Evolutionary conservation across 495 filamentous ascomycete genomes (phyloP).

Genomic region (Aspergillus saccharolyticus): DNA sequence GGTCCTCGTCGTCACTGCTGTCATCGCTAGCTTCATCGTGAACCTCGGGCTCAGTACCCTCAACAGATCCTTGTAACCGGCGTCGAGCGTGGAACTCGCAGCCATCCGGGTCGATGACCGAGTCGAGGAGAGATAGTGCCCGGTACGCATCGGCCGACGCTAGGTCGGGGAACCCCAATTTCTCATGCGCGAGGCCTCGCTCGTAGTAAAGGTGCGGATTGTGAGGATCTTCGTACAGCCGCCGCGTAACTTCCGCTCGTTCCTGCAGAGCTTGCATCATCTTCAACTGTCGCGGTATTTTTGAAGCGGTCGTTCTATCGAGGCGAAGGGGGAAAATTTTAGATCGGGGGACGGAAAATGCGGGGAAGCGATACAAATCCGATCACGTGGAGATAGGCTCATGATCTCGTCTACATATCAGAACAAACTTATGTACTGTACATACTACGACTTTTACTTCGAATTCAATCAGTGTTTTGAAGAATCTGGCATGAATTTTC

Average conservation of each 20-base stretch:
- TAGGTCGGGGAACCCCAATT: constrained; percentile 82
- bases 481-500: too few relatives aligned
- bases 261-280: constrained; percentile 19
- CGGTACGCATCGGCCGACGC: constrained; percentile 88
- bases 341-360: neutral
- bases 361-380: constrained; percentile 6
- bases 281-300: neutral
- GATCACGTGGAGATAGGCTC: constrained; percentile 15
- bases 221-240: constrained; percentile 57
- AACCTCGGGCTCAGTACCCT: constrained; percentile 4
- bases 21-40: constrained; percentile 11
- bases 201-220: constrained; percentile 71
- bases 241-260: constrained; percentile 22
- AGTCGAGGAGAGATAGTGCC: constrained; percentile 78
- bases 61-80: constrained; percentile 14
- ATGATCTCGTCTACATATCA: neutral
- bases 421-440: neutral
- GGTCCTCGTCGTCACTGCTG: constrained; percentile 31
- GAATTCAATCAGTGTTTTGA: too few relatives aligned
- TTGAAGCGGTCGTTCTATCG: neutral
- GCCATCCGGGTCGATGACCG: constrained; percentile 57
- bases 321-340: neutral
- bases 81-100: constrained; percentile 40
- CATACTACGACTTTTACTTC: too few relatives aligned
- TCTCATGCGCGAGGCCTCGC: constrained; percentile 63